Evolutionary conservation across 2,329 filamentous ascomycete genomes (phyloP), one percentile per base, ranked within the genome.

Genomic region (Cladophialophora immunda): DNA sequence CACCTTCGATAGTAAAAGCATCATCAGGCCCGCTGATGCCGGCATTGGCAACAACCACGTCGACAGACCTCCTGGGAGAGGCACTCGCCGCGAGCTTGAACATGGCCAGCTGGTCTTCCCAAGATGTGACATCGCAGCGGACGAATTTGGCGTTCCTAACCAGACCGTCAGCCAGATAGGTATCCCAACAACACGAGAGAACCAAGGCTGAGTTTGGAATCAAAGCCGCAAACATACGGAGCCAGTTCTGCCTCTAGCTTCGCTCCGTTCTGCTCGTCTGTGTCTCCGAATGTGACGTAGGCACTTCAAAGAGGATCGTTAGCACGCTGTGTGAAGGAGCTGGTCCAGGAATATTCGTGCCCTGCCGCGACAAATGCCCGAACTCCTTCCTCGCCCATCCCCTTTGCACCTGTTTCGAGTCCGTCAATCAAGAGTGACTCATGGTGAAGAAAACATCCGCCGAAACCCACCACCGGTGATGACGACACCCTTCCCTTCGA

Each of bases 11-110:
- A 0, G 56, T 55, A 62, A 73, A 76, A 25, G 78, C 66, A 34
- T 75, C 65, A 36, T 59, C 64, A 50, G 75, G 74, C 29, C 83
- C 82, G 47, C 82, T 80, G 70, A 91, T 85, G 55, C 89, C 89
- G 0, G 89, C 89, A 73, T 90, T 90, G 67, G 88, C 87, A 50
- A 90, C 86, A 2, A 90, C 88, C 15, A 83, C 80, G 76, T 90
- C 87, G 68, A 90, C 83, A 15, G 82, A 82, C n/a, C 83, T 82
- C 56, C 84, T 80, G 0, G 81, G 82, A 66, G 85, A 88, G 62
- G 85, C 77, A 60, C 80, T 79, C 50, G 82, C 78, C 3, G 88
- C 87, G 60, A 82, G 77, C 56, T 86, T 85, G 81, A 91, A 92
- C 58, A 91, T 80, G 36, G 82, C 78, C 59, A 88, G 84, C 73